Percentiles rank a stretch among this genome's conserved stretches.
phyloP scores from a whole-genome alignment of 2,329 filamentous ascomycete genomes.

The Fusarium aywerte region DNA sequence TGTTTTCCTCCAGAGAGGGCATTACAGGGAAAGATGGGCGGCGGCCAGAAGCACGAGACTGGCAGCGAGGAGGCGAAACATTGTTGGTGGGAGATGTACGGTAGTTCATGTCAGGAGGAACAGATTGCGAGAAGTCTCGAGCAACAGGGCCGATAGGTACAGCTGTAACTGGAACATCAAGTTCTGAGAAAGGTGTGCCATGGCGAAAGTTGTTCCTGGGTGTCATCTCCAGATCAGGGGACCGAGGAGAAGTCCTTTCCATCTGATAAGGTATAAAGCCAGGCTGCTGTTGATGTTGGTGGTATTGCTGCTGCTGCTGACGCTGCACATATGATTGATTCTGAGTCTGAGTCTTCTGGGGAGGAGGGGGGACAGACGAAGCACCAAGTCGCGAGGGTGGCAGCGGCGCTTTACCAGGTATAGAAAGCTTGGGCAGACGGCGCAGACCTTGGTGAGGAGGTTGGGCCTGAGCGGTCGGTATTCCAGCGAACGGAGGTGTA shows the following conservation, averaged over 20 bases:
- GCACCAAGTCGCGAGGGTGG: constrained; percentile 44
- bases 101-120: constrained; percentile 93
- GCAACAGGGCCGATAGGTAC: constrained; percentile 76
- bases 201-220: constrained; percentile 74
- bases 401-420: constrained; percentile 57
- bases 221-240: constrained; percentile 66
- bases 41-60: constrained; percentile 67
- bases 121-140: constrained; percentile 86
- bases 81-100: constrained; percentile 56
- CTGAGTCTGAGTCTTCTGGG: constrained; percentile 43
- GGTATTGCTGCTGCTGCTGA: constrained; percentile 4
- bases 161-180: constrained; percentile 85
- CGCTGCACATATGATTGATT: constrained; percentile 39
- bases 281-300: constrained; percentile 22
- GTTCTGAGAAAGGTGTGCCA: constrained; percentile 88
- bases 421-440: constrained; percentile 70
- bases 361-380: constrained; percentile 45
- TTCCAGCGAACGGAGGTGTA: constrained; percentile 73
- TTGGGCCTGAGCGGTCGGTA: constrained; percentile 57
- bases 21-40: constrained; percentile 76
- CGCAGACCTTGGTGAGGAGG: constrained; percentile 66
- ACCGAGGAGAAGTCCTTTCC: constrained; percentile 62
- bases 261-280: constrained; percentile 63
- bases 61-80: constrained; percentile 56
- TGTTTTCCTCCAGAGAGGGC: constrained; percentile 75